Conservation (phyloP, 306 rosid species). For the cucumber (Cucumis sativus) region DNA sequence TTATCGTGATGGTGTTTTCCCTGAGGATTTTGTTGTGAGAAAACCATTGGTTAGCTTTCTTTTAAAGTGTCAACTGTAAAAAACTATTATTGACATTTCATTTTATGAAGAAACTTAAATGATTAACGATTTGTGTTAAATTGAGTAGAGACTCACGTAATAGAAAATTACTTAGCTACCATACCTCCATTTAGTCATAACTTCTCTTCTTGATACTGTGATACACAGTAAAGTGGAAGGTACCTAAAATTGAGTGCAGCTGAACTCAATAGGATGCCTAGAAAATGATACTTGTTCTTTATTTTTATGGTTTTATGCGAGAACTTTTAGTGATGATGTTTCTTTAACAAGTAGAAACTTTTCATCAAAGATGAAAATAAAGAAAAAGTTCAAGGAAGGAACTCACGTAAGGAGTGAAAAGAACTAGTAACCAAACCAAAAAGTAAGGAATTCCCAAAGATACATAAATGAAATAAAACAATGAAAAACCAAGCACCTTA, state of each 20-base stretch:
- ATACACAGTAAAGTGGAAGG: background rate
- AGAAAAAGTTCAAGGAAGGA: too few species aligned
- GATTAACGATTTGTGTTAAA: background rate
- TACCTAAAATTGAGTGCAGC: background rate
- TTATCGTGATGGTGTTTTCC: background rate
- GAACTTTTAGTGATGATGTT: background rate
- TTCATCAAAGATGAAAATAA: too few species aligned
- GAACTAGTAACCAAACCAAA: background rate
- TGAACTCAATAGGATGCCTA: background rate
- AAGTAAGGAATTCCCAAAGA: background rate
- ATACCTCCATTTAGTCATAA: background rate
- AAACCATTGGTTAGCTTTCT: background rate
- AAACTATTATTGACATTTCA: background rate
- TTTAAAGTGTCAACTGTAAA: background rate
- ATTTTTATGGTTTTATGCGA: background rate
- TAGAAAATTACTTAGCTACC: background rate
- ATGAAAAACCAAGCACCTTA: background rate
- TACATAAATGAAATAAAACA: background rate
- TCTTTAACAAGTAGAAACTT: background rate
- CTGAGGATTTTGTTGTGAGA: background rate
- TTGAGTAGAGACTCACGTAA: background rate
- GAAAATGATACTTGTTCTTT: background rate
- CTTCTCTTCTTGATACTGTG: background rate
- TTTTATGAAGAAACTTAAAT: background rate
- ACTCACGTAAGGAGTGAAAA: too few species aligned